Percentiles rank a stretch among this genome's conserved stretches.
Evolutionary conservation across 768 basidiomycete genomes (phyloP).

Genomic region (Hypholoma sublateritium): DNA sequence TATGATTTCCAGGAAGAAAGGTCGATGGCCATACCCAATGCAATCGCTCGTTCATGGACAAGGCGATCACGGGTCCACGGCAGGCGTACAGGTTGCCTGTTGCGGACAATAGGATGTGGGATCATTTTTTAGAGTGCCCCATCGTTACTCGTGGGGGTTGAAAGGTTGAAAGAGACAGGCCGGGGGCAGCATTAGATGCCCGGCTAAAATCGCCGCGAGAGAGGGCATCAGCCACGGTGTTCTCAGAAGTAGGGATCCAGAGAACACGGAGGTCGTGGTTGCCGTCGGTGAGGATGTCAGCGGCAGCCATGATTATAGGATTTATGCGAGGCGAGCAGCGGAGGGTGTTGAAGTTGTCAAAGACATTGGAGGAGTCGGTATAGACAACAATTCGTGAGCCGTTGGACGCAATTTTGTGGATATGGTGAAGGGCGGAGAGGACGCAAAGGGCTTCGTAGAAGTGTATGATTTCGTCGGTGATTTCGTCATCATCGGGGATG

Average conservation of each 20-base stretch:
- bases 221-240: conserved; percentile 30
- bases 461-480: conserved; percentile 20
- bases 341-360: conserved; percentile 30
- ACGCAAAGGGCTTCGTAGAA: conserved; percentile 26
- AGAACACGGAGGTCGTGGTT: conserved; percentile 21
- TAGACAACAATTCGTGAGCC: conserved; percentile 12
- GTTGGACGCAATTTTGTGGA: accelerated
- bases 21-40: too few relatives aligned
- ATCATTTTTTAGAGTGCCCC: not conserved
- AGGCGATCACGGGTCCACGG: too few relatives aligned
- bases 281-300: conserved; percentile 12
- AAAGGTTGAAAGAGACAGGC: not conserved
- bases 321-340: conserved; percentile 21
- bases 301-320: conserved; percentile 12
- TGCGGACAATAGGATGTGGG: too few relatives aligned
- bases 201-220: conserved; percentile 15
- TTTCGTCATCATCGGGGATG: not conserved
- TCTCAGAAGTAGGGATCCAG: conserved; percentile 24
- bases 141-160: too few relatives aligned
- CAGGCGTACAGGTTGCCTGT: too few relatives aligned
- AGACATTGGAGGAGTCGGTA: conserved; percentile 32
- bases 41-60: too few relatives aligned
- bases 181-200: not conserved
- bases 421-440: conserved; percentile 13
- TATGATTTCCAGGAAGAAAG: too few relatives aligned